phyloP scores from a whole-genome alignment of 2,329 filamentous ascomycete species.

The Trichoderma oligosporum region DNA sequence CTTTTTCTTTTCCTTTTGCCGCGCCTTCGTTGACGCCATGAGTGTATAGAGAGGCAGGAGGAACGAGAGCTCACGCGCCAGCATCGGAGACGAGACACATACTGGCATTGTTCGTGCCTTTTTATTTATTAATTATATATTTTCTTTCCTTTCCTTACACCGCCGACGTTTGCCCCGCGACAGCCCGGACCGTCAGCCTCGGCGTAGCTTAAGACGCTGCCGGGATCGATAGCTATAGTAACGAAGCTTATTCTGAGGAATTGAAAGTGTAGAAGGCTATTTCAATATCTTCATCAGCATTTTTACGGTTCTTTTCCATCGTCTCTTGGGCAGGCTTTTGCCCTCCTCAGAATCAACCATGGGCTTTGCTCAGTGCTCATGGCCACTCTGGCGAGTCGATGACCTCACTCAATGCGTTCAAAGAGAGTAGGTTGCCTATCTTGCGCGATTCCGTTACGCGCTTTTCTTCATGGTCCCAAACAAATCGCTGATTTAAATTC shows the following conservation, averaged over 20 bases:
- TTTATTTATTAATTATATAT: background rate
- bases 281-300: background rate
- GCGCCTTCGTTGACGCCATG: constrained; percentile 12
- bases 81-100: constrained; percentile 16
- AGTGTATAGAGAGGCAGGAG: constrained; percentile 16
- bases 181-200: background rate
- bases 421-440: constrained; percentile 57
- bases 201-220: background rate
- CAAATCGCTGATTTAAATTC: constrained; percentile 9
- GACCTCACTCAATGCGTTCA: constrained; percentile 63
- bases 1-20: constrained; percentile 1
- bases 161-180: background rate
- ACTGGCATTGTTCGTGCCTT: background rate
- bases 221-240: background rate
- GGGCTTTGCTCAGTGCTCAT: constrained; percentile 51
- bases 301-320: background rate
- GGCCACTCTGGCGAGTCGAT: constrained; percentile 60
- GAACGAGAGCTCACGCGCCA: constrained; percentile 13
- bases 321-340: background rate
- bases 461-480: background rate
- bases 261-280: background rate
- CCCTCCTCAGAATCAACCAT: constrained; percentile 5
- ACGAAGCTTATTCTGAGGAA: background rate
- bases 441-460: background rate
- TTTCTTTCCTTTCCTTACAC: background rate